Base-by-base conservation (phyloP, 2,329 filamentous ascomycete genomes). In the Fusarium sp. region DNA sequence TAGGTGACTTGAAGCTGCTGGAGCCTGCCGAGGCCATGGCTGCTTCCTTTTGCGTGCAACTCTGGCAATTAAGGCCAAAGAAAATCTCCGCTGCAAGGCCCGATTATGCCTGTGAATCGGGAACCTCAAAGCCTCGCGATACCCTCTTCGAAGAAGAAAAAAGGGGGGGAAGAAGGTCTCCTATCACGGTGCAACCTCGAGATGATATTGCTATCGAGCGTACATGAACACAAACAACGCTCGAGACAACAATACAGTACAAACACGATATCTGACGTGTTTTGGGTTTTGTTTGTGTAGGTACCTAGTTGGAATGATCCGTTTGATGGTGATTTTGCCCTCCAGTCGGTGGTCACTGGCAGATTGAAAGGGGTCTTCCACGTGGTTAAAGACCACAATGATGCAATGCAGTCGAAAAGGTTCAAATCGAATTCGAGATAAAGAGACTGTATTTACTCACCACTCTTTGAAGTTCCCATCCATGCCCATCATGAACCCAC, bases 401-500 rank as follows among this genome's bases (percentile, higher is more conserved):
- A 11, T 13, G 27, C 20, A 63, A 50, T n/a, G n/a, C n/a, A n/a
- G n/a, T n/a, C n/a, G n/a, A n/a, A n/a, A n/a, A n/a, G n/a, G 9
- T 6, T 4, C 37, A 18, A 53, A 25, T 4, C n/a, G 9, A 21
- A 23, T 23, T 11, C 18, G 4, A 42, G 23, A 43, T 25, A 47
- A 42, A 40, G n/a, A 57, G 49, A 63, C 11, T 13, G 3, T 13
- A 13, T 13, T 21, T 36, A 35, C 81, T 79, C 70, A 84, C 82
- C 62, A 77, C 66, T 63, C 72, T 73, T 55, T 78, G 78, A 25
- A 84, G 72, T 35, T 77, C 72, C 79, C 78, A 80, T 14, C 55
- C 54, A 27, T 72, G 72, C 7, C 78, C 78, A 56, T 80, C 73
- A 29, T 76, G 71, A 25, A 77, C 78, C 82, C 82, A 85, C 25